phyloP scores from a whole-genome alignment of 768 basidiomycete species.

The Lactarius psammicola region DNA sequence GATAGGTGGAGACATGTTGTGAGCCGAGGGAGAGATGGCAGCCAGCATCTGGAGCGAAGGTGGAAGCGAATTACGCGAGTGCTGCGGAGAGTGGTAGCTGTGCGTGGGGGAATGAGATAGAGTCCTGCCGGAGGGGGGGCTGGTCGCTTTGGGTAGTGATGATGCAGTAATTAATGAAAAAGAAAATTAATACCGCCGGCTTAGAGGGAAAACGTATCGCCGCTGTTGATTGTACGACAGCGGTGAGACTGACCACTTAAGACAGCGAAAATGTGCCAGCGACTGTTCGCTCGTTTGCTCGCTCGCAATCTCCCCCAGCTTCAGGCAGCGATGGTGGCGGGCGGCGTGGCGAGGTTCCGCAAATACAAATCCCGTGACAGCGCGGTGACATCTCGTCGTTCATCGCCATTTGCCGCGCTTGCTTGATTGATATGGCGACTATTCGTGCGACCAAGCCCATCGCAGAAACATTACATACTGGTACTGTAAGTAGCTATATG shows the following conservation, averaged over 20 bases:
- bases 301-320: not conserved
- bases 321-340: not conserved
- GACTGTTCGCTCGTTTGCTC: not conserved
- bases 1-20: conserved; percentile 19
- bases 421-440: too few species aligned
- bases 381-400: conserved; percentile 9
- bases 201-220: not conserved
- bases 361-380: conserved; percentile 19
- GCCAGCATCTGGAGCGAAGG: conserved; percentile 19
- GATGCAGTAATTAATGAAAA: not conserved
- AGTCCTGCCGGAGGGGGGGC: not conserved
- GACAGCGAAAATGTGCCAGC: not conserved
- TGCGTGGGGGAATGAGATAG: not conserved
- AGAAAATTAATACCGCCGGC: not conserved
- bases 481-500: too few species aligned
- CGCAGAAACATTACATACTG: too few species aligned
- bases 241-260: not conserved
- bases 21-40: conserved; percentile 17
- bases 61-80: not conserved
- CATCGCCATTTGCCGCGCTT: not conserved
- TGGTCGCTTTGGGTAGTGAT: conserved; percentile 14
- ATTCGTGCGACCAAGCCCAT: too few species aligned
- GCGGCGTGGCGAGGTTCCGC: not conserved
- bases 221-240: not conserved
- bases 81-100: conserved; percentile 1